A percentile compares a stretch with the other conserved stretches of the same genome.
These are phyloP conservation scores for Skeletonema tropicum DNA, from an alignment of 108 stramenopile genomes.

Conservation along the genomic window DNA sequence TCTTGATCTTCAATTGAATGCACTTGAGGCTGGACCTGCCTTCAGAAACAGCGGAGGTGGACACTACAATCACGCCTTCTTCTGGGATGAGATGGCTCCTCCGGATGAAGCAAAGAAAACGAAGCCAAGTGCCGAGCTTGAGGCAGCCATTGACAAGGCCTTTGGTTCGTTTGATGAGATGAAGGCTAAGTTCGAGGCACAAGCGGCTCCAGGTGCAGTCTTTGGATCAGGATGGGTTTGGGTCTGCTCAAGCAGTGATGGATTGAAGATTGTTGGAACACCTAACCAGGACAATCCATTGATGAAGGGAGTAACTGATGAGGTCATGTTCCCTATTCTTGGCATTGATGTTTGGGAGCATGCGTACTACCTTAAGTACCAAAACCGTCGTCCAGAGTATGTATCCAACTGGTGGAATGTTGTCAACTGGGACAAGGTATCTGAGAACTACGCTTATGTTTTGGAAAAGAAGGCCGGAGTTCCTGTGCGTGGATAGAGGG, in stretches of 20 bases:
- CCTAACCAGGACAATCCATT: slow-evolving; percentile 98
- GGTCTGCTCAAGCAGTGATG: slow-evolving; percentile 91
- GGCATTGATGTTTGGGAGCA: slow-evolving; percentile 99
- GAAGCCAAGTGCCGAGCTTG: slow-evolving; percentile 78
- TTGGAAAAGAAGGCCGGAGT: slow-evolving; percentile 85
- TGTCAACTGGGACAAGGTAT: slow-evolving; percentile 96
- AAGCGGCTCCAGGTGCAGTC: slow-evolving; percentile 90
- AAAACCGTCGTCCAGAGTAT: slow-evolving; percentile 97
- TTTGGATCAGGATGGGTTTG: slow-evolving; percentile 98
- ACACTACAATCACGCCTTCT: slow-evolving; percentile 99
- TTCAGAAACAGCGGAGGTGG: slow-evolving; percentile 97
- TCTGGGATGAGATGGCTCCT: slow-evolving; percentile 98
- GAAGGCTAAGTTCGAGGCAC: slow-evolving; percentile 89
- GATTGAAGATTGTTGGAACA: slow-evolving; percentile 89
- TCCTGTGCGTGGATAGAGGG: slow-evolving; percentile 49
- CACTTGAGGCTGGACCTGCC: slow-evolving; percentile 87
- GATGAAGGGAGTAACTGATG: slow-evolving; percentile 92
- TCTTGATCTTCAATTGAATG: slow-evolving; percentile 81
- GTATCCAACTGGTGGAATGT: slow-evolving; percentile 96
- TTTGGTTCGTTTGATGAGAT: slow-evolving; percentile 90
- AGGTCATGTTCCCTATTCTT: slow-evolving; percentile 95
- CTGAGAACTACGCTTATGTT: slow-evolving; percentile 87
- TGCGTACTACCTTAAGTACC: slow-evolving; percentile 99
- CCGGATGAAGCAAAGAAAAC: slow-evolving; percentile 87
- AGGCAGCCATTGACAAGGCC: slow-evolving; percentile 79